Conservation (phyloP, 495 filamentous ascomycete genomes). For the Recurvomyces mirabilis region DNA sequence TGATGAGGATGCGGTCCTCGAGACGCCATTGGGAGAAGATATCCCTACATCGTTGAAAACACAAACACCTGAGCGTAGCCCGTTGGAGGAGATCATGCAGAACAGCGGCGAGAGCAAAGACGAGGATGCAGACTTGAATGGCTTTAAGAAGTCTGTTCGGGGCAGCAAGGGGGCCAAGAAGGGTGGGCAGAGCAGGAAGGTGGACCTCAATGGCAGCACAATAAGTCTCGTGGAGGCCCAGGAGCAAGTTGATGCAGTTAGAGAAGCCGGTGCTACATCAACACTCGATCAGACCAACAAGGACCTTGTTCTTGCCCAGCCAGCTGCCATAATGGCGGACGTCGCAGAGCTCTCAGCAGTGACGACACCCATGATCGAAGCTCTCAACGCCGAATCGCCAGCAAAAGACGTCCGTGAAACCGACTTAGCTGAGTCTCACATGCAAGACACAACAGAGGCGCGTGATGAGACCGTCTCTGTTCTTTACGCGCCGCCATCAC, state of each 20-base stretch:
- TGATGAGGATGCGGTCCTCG: constrained; percentile 16
- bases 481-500: constrained; percentile 10
- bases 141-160: constrained; percentile 7
- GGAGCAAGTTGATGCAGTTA: too few species aligned
- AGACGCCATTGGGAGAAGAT: neutral
- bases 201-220: neutral
- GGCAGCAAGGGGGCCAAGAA: constrained; percentile 10
- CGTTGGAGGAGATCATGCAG: constrained; percentile 9
- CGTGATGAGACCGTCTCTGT: too few species aligned
- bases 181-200: neutral
- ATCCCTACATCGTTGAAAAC: neutral
- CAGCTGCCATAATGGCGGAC: too few species aligned
- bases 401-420: too few species aligned
- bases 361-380: too few species aligned
- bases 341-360: too few species aligned
- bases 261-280: too few species aligned
- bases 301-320: too few species aligned
- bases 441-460: neutral
- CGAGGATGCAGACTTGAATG: neutral
- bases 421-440: too few species aligned
- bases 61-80: constrained; percentile 2
- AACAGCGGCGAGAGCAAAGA: constrained; percentile 14
- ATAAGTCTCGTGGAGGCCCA: neutral
- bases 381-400: too few species aligned
- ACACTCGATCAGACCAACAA: too few species aligned